These are phyloP conservation scores for Beta macrorhiza DNA, from an alignment of 179 eudicot species.

Conservation along the genomic window DNA sequence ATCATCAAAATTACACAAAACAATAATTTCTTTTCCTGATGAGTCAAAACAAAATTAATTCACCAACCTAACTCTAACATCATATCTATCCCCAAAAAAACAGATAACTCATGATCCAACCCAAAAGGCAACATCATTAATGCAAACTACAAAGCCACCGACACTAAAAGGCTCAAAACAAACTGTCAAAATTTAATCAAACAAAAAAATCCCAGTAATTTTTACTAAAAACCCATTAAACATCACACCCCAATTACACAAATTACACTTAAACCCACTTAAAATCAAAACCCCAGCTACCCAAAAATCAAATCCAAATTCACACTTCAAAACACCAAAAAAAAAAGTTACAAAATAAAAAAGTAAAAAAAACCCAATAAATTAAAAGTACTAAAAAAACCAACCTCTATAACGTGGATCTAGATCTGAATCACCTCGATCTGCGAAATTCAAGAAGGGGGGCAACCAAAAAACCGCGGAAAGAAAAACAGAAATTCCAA, in stretches of 20 bases:
- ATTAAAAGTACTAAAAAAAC: background rate
- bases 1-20: background rate
- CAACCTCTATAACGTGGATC: constrained; percentile 58
- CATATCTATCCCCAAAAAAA: background rate
- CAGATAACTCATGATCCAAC: constrained; percentile 23
- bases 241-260: background rate
- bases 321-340: background rate
- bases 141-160: constrained; percentile 33
- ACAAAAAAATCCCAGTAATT: constrained; percentile 11
- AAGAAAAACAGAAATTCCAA: constrained; percentile 61
- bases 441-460: constrained; percentile 54
- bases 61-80: constrained; percentile 7
- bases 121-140: constrained; percentile 26
- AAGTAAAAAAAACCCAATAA: too few species aligned
- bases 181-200: constrained; percentile 10
- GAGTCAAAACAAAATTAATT: background rate
- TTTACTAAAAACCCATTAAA: constrained; percentile 14
- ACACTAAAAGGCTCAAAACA: constrained; percentile 10
- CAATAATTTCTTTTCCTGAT: background rate
- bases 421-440: constrained; percentile 70
- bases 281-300: background rate
- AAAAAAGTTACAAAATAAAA: background rate
- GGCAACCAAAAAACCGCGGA: constrained; percentile 86
- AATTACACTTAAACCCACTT: constrained; percentile 7
- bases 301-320: background rate